A percentile compares a stretch with the other conserved stretches of the same genome.
These are phyloP conservation scores for Neofusicoccum laricinum DNA, from an alignment of 2,329 filamentous ascomycete species.

Conservation along the genomic window DNA sequence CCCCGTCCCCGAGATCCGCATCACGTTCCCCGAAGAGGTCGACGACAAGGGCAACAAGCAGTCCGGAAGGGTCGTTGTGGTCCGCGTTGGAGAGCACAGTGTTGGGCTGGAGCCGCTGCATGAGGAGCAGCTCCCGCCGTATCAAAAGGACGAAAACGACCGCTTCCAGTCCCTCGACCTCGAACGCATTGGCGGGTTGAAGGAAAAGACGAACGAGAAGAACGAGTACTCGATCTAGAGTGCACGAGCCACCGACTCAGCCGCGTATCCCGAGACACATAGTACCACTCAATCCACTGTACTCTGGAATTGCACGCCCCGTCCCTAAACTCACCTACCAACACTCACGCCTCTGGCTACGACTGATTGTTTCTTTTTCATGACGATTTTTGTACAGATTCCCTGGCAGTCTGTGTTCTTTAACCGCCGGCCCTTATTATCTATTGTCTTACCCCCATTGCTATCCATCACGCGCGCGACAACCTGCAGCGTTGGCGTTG, in stretches of 20 bases:
- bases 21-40: conserved; percentile 95
- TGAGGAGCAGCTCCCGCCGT: conserved; percentile 74
- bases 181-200: conserved; percentile 88
- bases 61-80: conserved; percentile 85
- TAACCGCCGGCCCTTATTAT: conserved; percentile 1
- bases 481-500: conserved; percentile 14
- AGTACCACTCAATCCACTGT: background rate
- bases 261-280: background rate
- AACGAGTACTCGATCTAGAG: conserved; percentile 18
- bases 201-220: conserved; percentile 68
- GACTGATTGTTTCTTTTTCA: conserved; percentile 16
- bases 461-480: conserved; percentile 15
- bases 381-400: conserved; percentile 17
- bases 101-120: conserved; percentile 83
- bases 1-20: conserved; percentile 90
- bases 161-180: conserved; percentile 94
- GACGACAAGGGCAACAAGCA: conserved; percentile 76
- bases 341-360: conserved; percentile 15
- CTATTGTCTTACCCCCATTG: conserved; percentile 13
- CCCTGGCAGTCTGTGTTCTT: conserved; percentile 14
- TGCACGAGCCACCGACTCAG: background rate
- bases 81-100: conserved; percentile 83
- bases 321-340: conserved; percentile 2
- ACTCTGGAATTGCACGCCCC: background rate
- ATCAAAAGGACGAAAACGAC: conserved; percentile 74